Evolutionary conservation across 2,329 filamentous ascomycete genomes (phyloP), one percentile per base, ranked within the genome.

Genomic region (Fusarium sp.): DNA sequence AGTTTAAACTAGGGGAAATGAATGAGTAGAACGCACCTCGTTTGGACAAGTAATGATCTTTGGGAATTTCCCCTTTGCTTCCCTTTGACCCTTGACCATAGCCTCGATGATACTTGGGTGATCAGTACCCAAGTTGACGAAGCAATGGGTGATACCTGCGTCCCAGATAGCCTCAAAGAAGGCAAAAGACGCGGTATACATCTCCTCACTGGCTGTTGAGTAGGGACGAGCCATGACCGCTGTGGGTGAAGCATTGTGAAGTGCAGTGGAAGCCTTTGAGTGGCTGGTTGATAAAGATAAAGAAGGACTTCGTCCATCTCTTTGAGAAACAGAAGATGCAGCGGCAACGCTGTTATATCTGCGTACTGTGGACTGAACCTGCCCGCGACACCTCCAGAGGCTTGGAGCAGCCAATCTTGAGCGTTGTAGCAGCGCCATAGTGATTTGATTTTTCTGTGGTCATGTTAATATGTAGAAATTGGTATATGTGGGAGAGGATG

Each of bases 91-190:
- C 75, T 92, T 92, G 67, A 92, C 89, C 78, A 94, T 93, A 13
- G 92, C 92, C 78, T 94, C 92, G 35, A 94, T 88, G 74, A 94
- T 92, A 44, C 88, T 89, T 3, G 92, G 92, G 74, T 94, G 89
- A 71, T 91, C 89, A 26, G 86, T 89, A n/a, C 89, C 89, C 30
- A 91, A 81, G 74, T 91, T 91, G 60, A 90, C 89, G 55, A 84
- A 84, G 78, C 85, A 85, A 75, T 89, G 84, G 35, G 84, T 84
- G 41, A 89, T 81, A 19, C 87, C 87, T 41, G 86, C 86, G 76
- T 93, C 90, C 89, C 89, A 93, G 48, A 94, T 80, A 32, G 91
- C 90, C 82, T 95, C 92, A 68, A 95, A 94, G 78, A 95, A 94
- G 77, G 92, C 92, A 73, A 90, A 92, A 0, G 91, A 93, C 14